These are phyloP conservation scores for Bolboschoenoplectus hybrid DNA, from an alignment of 202 grass and related monocot species.

Conservation along the genomic window DNA sequence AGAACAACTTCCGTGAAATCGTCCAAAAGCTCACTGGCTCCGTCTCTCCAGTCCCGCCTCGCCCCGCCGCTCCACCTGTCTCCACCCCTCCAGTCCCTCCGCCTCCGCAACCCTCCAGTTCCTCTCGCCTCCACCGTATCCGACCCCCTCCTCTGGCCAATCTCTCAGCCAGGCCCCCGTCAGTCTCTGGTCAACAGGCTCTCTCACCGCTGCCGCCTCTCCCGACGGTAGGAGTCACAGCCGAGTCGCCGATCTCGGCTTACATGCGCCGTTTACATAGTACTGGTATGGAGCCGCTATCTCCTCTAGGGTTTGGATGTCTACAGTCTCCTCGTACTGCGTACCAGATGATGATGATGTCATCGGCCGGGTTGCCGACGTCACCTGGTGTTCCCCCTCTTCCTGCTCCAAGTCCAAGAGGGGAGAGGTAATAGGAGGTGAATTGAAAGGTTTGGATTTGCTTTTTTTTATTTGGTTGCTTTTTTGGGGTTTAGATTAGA, in stretches of 20 bases:
- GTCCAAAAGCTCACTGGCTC: constrained; percentile 99
- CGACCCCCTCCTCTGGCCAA: constrained; percentile 78
- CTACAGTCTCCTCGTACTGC: constrained; percentile 66
- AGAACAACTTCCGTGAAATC: constrained; percentile 97
- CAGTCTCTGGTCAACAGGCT: constrained; percentile 15
- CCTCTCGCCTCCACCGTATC: constrained; percentile 92
- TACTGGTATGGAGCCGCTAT: constrained; percentile 54
- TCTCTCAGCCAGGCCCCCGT: constrained; percentile 45
- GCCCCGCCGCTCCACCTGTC: constrained; percentile 28
- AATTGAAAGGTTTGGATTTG: constrained; percentile 21
- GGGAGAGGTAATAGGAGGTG: constrained; percentile 17
- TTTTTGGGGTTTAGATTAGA: constrained; percentile 34
- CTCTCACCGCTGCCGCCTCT: constrained; percentile 83
- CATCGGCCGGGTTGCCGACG: constrained; percentile 47
- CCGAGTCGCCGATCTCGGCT: constrained; percentile 92
- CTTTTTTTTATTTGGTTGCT: neutral
- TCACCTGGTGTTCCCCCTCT: constrained; percentile 70
- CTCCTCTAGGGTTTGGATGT: constrained; percentile 89
- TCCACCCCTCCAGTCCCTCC: constrained; percentile 50
- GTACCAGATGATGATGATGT: constrained; percentile 55
- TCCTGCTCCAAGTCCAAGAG: constrained; percentile 65
- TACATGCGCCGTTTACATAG: constrained; percentile 93
- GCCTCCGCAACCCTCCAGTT: constrained; percentile 40
- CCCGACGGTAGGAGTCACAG: constrained; percentile 70
- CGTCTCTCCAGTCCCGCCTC: constrained; percentile 59